Evolutionary conservation across 192 early-diverging fungal genomes (phyloP).

Genomic region (Coemansia reversa): DNA sequence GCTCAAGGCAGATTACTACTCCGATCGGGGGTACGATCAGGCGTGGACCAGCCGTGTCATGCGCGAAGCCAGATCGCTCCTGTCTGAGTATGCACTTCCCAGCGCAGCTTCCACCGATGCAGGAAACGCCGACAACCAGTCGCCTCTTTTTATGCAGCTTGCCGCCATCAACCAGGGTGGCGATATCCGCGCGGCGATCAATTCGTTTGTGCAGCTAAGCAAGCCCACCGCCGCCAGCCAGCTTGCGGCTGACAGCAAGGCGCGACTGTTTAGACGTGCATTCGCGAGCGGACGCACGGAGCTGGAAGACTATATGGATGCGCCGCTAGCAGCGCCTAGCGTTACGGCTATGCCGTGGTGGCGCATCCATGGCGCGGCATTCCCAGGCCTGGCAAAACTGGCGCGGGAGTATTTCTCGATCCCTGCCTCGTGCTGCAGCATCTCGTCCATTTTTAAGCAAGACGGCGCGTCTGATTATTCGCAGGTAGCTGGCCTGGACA

Average conservation of each 20-base stretch:
- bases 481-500: slow-evolving; percentile 36
- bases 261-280: slow-evolving; percentile 40
- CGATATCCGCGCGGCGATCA: slow-evolving; percentile 31
- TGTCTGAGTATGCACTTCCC: slow-evolving; percentile 28
- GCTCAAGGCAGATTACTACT: slow-evolving; percentile 42
- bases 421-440: slow-evolving; percentile 25
- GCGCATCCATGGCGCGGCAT: slow-evolving; percentile 32
- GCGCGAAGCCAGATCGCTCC: slow-evolving; percentile 37
- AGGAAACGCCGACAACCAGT: background rate
- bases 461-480: slow-evolving; percentile 26
- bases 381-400: slow-evolving; percentile 31
- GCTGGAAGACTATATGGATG: slow-evolving; percentile 41
- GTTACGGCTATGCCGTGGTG: slow-evolving; percentile 34
- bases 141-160: slow-evolving; percentile 15
- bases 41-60: slow-evolving; percentile 38
- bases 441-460: slow-evolving; percentile 17
- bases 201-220: slow-evolving; percentile 35
- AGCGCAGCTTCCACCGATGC: background rate
- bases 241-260: slow-evolving; percentile 30
- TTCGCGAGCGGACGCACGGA: slow-evolving; percentile 36
- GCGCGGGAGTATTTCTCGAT: slow-evolving; percentile 48
- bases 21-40: slow-evolving; percentile 37
- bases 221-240: slow-evolving; percentile 18
- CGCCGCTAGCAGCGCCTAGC: slow-evolving; percentile 37
- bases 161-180: slow-evolving; percentile 7